Percentiles rank a stretch among this genome's conserved stretches.
These are phyloP conservation scores for Nitzschia inconspicua DNA, from an alignment of 108 stramenopile species.

Conservation along the genomic window DNA sequence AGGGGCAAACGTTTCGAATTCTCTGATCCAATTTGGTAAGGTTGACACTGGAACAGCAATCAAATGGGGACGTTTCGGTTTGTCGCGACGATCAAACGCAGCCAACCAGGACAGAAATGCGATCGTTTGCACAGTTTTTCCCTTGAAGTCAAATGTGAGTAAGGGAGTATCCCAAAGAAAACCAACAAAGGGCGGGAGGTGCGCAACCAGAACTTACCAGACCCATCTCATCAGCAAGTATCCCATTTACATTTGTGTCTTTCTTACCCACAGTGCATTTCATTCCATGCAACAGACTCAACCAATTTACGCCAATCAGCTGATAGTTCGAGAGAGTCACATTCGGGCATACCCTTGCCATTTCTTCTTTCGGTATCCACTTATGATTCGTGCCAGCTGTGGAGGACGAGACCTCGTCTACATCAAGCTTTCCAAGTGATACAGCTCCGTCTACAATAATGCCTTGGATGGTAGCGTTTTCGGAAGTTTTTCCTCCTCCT, in stretches of 20 bases:
- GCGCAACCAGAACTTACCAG: conserved; percentile 29
- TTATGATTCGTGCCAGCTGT: conserved; percentile 1
- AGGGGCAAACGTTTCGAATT: conserved; percentile 90
- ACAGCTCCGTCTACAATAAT: conserved; percentile 66
- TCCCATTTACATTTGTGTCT: conserved; percentile 79
- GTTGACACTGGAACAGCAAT: conserved; percentile 95
- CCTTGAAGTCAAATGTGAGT: conserved; percentile 6
- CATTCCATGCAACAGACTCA: conserved; percentile 72
- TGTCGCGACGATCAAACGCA: too few species aligned
- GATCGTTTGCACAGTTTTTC: conserved; percentile 96
- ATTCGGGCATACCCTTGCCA: conserved; percentile 54
- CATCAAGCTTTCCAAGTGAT: conserved; percentile 28
- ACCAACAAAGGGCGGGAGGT: neutral
- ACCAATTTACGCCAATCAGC: conserved; percentile 86
- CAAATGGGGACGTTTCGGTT: conserved; percentile 67
- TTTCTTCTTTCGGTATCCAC: conserved; percentile 70
- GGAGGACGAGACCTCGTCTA: neutral
- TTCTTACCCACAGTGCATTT: conserved; percentile 42
- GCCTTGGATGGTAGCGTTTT: conserved; percentile 30
- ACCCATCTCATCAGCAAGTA: conserved; percentile 98
- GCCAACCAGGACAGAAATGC: conserved; percentile 88
- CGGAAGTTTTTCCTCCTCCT: conserved; percentile 1
- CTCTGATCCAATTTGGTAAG: conserved; percentile 93
- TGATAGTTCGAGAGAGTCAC: conserved; percentile 77
- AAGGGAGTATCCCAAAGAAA: neutral